These are phyloP conservation scores for Murraya paniculata DNA, from an alignment of 345 rosid genomes.

Conservation along the genomic window DNA sequence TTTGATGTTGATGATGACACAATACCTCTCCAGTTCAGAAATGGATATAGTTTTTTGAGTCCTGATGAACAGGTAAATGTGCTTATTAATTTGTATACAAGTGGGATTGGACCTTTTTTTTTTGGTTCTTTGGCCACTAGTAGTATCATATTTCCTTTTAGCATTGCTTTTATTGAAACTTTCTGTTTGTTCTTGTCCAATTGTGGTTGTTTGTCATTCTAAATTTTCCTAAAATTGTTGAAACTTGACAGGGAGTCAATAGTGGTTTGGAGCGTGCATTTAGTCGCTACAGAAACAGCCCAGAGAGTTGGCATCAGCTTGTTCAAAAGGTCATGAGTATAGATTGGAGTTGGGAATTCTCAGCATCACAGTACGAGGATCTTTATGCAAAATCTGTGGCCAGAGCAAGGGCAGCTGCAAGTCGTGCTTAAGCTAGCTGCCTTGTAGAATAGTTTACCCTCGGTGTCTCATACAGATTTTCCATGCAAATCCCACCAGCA, in stretches of 20 bases:
- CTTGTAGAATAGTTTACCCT: background rate
- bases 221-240: background rate
- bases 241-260: constrained; percentile 50
- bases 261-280: constrained; percentile 73
- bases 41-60: constrained; percentile 66
- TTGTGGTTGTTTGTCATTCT: background rate
- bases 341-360: constrained; percentile 87
- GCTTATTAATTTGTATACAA: background rate
- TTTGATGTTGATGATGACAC: constrained; percentile 83
- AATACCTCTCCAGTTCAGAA: constrained; percentile 61
- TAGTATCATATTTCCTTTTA: background rate
- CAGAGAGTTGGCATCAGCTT: constrained; percentile 63
- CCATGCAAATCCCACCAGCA: background rate
- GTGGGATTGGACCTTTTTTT: background rate
- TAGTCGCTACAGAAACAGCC: constrained; percentile 45
- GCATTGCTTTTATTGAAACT: background rate
- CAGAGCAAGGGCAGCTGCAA: constrained; percentile 57
- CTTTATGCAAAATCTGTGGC: constrained; percentile 69
- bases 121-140: background rate
- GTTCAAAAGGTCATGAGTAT: constrained; percentile 70
- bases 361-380: constrained; percentile 78
- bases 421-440: constrained; percentile 22
- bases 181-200: background rate
- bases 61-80: constrained; percentile 76
- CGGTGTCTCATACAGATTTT: background rate